Base-by-base conservation (phyloP, 371 early-diverging fungal genomes). In the Haplosporangium sp. region DNA sequence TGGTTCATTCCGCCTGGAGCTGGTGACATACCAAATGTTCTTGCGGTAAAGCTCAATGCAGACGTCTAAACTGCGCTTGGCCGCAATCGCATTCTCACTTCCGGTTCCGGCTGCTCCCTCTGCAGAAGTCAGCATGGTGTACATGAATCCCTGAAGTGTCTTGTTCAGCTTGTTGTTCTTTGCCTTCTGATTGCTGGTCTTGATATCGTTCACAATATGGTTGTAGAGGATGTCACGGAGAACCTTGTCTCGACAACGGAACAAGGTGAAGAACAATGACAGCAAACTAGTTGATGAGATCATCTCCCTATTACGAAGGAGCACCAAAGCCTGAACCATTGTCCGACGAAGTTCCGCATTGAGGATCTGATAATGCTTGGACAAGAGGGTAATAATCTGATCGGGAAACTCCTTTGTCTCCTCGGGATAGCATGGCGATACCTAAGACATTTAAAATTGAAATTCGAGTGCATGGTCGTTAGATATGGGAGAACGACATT, bases 91-190 rank as follows among this genome's bases (percentile, higher is more conserved):
- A 62, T 92, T 91, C 72, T 92, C 92, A 42, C 85, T 86, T 64
- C 88, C 86, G 56, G 83, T 87, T 40, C 87, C 86, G 0, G 83
- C 79, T 48, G 73, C 70, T 11, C 71, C 85, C 60, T 87, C 89
- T 9, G 85, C 84, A 14, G 84, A 81, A 8, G 87, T 86, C 43
- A 97, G 84, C 88, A 98, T 93, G 59, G 93, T 94, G 81, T 95
- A 98, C 96, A 98, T 96, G 80, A 91, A 96, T 62, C 95, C 94
- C 84, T 98, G 98, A 48, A 98, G 86, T 2, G 94, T 90, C 82
- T 94, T 95, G 91, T 98, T 98, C 64, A 98, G 84, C 79, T 93
- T 94, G 87, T 97, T 96, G 88, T 98, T 97, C 83, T 95, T 96
- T 37, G 90, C 90, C 76, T 95, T 95, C 53, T 89, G 88, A 82